Evolutionary conservation across 2,329 filamentous ascomycete species (phyloP).

Genomic region (Verticillium klebahnii): DNA sequence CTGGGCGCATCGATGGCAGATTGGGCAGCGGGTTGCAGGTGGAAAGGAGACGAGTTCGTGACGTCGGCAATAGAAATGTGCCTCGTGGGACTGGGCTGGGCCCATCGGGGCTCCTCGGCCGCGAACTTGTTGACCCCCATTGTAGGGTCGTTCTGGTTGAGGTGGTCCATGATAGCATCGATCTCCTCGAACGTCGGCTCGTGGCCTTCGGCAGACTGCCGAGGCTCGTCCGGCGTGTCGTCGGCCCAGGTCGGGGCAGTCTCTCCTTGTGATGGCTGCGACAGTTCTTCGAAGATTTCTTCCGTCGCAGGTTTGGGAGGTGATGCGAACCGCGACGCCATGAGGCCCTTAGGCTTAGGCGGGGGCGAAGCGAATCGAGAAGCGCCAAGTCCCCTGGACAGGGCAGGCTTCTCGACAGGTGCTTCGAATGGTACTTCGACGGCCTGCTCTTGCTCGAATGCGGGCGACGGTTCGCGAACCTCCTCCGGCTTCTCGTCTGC

Average conservation of each 20-base stretch:
- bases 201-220: conserved; percentile 3
- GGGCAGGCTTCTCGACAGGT: conserved; percentile 2
- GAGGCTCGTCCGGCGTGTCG: neutral
- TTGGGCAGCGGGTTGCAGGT: conserved; percentile 45
- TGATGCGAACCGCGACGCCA: conserved; percentile 41
- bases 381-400: conserved; percentile 35
- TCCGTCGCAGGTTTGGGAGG: conserved; percentile 13
- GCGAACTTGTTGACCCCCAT: conserved; percentile 65
- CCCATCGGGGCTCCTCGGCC: conserved; percentile 38
- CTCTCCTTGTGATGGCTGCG: neutral
- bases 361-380: conserved; percentile 45
- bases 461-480: neutral
- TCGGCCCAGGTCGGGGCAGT: neutral
- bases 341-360: conserved; percentile 35
- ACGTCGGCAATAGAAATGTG: conserved; percentile 30
- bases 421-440: neutral
- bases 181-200: conserved; percentile 73
- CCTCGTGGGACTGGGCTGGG: conserved; percentile 35
- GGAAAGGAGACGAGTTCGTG: conserved; percentile 46
- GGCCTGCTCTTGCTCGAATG: neutral
- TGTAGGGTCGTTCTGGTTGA: conserved; percentile 69
- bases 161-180: conserved; percentile 85
- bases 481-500: neutral
- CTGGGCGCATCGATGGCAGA: conserved; percentile 68
- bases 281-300: conserved; percentile 1